These are phyloP conservation scores for Leptographium lundbergii DNA, from an alignment of 2,329 filamentous ascomycete genomes.

Conservation along the genomic window DNA sequence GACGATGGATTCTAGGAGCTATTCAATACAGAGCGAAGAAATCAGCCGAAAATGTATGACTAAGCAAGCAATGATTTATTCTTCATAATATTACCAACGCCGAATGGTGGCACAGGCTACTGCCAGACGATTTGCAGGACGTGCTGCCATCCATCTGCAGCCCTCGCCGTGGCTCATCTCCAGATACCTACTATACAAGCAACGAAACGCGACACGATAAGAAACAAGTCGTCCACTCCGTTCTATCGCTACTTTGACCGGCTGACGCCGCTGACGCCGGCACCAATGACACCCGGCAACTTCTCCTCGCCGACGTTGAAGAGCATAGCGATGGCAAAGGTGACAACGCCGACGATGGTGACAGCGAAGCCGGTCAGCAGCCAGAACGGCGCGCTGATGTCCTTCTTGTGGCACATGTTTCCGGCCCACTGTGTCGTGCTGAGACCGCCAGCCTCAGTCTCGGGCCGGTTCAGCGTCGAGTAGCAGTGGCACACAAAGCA, in stretches of 20 bases:
- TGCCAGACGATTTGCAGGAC: not conserved
- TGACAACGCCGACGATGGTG: conserved; percentile 52
- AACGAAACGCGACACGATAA: not conserved
- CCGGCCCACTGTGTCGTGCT: conserved; percentile 67
- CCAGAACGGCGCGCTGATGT: conserved; percentile 83
- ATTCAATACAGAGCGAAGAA: not conserved
- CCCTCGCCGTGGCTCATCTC: not conserved
- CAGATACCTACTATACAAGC: not conserved
- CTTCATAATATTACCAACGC: not conserved
- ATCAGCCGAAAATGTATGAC: not conserved
- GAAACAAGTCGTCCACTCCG: not conserved
- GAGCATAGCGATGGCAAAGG: conserved; percentile 63
- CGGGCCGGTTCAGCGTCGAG: conserved; percentile 31
- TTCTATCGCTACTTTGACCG: conserved; percentile 41
- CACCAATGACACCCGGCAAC: conserved; percentile 89
- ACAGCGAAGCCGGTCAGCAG: conserved; percentile 67
- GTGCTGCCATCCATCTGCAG: not conserved
- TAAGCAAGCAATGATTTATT: not conserved
- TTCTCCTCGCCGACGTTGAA: conserved; percentile 77
- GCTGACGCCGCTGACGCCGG: conserved; percentile 83
- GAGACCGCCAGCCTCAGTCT: conserved; percentile 24
- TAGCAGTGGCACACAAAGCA: conserved; percentile 76
- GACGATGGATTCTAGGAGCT: conserved; percentile 14
- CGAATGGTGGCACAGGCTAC: not conserved
- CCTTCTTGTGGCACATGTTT: conserved; percentile 77